Evolutionary conservation across 345 rosid species (phyloP), one percentile per base, ranked within the genome.

Genomic region (Eucalyptus victrix): DNA sequence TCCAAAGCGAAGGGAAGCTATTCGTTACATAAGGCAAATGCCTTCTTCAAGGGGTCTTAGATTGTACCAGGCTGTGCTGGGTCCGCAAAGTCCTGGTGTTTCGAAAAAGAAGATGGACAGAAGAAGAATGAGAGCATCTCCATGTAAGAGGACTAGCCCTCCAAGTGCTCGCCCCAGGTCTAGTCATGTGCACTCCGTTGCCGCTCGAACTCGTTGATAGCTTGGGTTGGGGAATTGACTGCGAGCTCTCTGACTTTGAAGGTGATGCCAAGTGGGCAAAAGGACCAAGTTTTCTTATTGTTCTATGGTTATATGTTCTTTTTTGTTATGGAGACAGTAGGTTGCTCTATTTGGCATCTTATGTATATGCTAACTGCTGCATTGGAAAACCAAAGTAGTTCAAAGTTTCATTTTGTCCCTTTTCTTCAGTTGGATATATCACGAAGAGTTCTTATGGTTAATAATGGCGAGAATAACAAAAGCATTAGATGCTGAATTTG

Each of bases 131-230:
- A 87, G 90, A 86, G 90, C 92, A 18, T 92, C 94, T 32, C 92
- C 92, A 8, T 90, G 92, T 88, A 93, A 92, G 89, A 91, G 90
- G 89, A 87, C 86, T 44, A 92, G 92, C 86, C 91, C 93, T 86
- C 90, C 92, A 13, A 58, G 89, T 88, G 89, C 90, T 87, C 91
- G 92, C 47, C 51, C 88, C 32, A 93, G 90, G 53, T 89, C 89
- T 67, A 56, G 65, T 76, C 60, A 86, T 53, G 67, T 40, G 85
- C 85, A 76, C 85, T 76, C 85, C 0, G 47, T 86, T 21, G 45
- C 88, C n/a, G 67, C 51, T 51, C 54, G 88, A 19, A 65, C 87
- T 42, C 86, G 44, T 50, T 67, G 56, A 88, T 15, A 49, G 30
- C 54, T 76, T 76, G 17, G 85, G 47, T 40, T 76, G 85, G 28